Percentiles rank a stretch among this genome's conserved stretches.
phyloP scores from a whole-genome alignment of 306 rosid genomes.

The Adenanthera pavonina region DNA sequence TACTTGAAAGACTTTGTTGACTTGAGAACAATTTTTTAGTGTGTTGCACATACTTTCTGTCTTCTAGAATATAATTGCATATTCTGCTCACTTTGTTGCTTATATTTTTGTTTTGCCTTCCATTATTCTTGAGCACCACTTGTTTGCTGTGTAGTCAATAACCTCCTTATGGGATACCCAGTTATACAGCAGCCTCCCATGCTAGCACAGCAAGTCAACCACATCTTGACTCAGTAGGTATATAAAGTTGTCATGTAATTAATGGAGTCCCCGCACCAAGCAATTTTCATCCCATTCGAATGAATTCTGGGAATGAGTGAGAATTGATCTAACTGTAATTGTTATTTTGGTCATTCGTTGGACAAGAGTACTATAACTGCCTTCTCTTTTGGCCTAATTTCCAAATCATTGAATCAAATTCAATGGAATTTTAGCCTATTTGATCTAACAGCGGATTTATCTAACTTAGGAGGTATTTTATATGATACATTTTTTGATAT shows the following conservation, averaged over 20 bases:
- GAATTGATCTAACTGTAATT: constrained; percentile 39
- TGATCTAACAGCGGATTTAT: constrained; percentile 89
- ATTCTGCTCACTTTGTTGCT: constrained; percentile 16
- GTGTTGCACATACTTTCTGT: constrained; percentile 1
- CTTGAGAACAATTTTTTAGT: not conserved
- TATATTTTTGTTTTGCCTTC: constrained; percentile 16
- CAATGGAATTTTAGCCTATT: constrained; percentile 91
- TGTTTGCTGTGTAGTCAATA: constrained; percentile 93
- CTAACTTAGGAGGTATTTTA: constrained; percentile 87
- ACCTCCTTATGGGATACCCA: constrained; percentile 93
- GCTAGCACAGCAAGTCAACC: constrained; percentile 68
- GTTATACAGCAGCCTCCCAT: constrained; percentile 75
- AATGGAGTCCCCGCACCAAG: constrained; percentile 91
- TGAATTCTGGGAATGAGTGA: constrained; percentile 86
- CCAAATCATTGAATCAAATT: constrained; percentile 86
- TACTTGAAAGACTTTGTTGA: not conserved
- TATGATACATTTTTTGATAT: not conserved
- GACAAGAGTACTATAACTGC: constrained; percentile 16
- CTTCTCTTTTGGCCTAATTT: constrained; percentile 42
- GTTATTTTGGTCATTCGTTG: constrained; percentile 4
- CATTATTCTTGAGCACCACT: constrained; percentile 57
- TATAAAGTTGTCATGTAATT: constrained; percentile 84
- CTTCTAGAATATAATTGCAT: constrained; percentile 2
- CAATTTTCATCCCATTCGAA: constrained; percentile 80
- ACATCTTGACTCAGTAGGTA: constrained; percentile 68